Evolutionary conservation across 495 filamentous ascomycete genomes (phyloP).

Genomic region (Penicillium manginii): DNA sequence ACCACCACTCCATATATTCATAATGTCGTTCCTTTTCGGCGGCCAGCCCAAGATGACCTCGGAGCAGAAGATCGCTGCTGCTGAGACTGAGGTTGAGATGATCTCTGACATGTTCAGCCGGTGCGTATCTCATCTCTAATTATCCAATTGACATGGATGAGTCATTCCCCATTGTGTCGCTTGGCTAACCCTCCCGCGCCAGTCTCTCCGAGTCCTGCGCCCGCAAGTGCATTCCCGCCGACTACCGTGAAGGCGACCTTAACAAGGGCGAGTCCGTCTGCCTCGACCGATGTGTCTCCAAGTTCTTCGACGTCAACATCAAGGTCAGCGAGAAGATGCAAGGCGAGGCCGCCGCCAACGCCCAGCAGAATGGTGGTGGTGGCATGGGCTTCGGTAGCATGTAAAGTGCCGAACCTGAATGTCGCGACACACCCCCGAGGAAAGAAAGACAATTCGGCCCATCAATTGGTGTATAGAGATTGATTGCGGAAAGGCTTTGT

Average conservation of each 20-base stretch:
- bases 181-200: neutral
- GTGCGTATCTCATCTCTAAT: conserved; percentile 48
- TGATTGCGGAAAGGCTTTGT: conserved; percentile 4
- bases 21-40: conserved; percentile 95
- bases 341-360: conserved; percentile 57
- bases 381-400: conserved; percentile 58
- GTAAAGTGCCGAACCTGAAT: conserved; percentile 36
- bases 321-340: conserved; percentile 89
- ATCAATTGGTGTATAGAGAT: conserved; percentile 4
- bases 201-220: conserved; percentile 88
- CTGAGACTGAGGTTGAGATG: conserved; percentile 91
- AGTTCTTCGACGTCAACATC: conserved; percentile 98
- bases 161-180: neutral
- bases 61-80: conserved; percentile 91
- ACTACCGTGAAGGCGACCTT: conserved; percentile 92
- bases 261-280: conserved; percentile 99
- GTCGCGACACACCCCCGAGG: conserved; percentile 1
- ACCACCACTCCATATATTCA: conserved; percentile 35
- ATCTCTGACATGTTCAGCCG: conserved; percentile 95
- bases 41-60: conserved; percentile 83
- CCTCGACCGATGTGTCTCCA: conserved; percentile 92
- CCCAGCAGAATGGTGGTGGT: conserved; percentile 49
- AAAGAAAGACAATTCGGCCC: conserved; percentile 1
- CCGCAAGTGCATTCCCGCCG: conserved; percentile 85
- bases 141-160: neutral